Conservation (phyloP, 2,329 filamentous ascomycete genomes). For the Fusarium austroafricanum region DNA sequence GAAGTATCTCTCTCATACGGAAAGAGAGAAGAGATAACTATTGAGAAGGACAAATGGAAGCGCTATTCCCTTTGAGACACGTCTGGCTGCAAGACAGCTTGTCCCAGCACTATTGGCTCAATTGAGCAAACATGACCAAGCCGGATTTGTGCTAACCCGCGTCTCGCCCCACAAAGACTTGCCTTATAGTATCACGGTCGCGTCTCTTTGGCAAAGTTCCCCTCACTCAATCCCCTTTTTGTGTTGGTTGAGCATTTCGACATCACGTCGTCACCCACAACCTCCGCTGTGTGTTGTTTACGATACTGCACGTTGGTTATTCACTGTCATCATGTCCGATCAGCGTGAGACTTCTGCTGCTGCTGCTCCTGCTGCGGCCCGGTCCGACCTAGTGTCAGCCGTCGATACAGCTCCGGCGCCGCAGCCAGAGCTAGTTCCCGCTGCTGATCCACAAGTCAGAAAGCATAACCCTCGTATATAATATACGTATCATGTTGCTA, state of each 20-base stretch:
- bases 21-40: too few species aligned
- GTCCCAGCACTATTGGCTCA: not conserved
- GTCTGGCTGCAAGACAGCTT: too few species aligned
- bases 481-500: not conserved
- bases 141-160: not conserved
- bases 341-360: not conserved
- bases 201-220: not conserved
- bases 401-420: slow-evolving; percentile 25
- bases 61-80: not conserved
- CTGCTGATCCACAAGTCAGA: slow-evolving; percentile 32
- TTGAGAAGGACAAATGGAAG: too few species aligned
- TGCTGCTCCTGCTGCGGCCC: slow-evolving; percentile 8
- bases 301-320: too few species aligned
- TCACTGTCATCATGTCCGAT: slow-evolving; percentile 8
- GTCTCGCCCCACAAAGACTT: not conserved
- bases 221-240: not conserved
- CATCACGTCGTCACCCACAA: not conserved
- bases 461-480: not conserved
- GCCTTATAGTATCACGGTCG: not conserved
- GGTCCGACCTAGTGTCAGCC: slow-evolving; percentile 23
- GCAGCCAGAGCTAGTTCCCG: slow-evolving; percentile 34
- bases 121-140: not conserved
- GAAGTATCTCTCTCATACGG: too few species aligned
- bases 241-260: not conserved
- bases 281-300: too few species aligned